These are phyloP conservation scores for Acanthamoeba sp. DNA, from an alignment of 208 protist species.

Conservation along the genomic window DNA sequence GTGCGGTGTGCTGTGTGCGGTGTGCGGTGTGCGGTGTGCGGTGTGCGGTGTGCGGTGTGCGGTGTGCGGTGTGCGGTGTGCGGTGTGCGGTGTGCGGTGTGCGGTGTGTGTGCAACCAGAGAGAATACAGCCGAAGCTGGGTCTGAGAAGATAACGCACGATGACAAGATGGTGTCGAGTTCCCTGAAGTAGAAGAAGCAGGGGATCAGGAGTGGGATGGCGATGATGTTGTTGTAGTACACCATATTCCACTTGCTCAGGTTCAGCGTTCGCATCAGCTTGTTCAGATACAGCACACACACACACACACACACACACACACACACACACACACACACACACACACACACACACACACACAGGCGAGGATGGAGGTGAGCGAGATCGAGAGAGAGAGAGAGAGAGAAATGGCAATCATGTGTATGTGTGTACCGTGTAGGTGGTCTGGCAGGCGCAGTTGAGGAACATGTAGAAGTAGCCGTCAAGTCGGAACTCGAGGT, in stretches of 20 bases:
- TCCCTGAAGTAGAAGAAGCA: slow-evolving; percentile 29
- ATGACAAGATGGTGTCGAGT: neutral
- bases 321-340: too few species aligned
- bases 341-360: too few species aligned
- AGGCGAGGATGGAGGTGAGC: too few species aligned
- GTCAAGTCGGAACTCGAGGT: slow-evolving; percentile 48
- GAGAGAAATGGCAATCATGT: neutral
- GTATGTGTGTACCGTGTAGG: slow-evolving; percentile 9
- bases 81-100: neutral
- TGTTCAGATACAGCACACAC: slow-evolving; percentile 52
- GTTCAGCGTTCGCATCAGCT: neutral
- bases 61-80: neutral
- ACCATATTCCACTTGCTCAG: neutral
- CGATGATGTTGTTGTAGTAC: slow-evolving; percentile 63
- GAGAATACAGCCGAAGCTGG: neutral
- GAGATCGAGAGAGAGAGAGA: neutral
- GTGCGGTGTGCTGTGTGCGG: neutral
- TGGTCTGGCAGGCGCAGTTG: slow-evolving; percentile 45
- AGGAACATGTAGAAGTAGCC: slow-evolving; percentile 20
- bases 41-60: neutral
- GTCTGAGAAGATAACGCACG: neutral
- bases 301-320: too few species aligned
- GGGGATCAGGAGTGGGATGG: slow-evolving; percentile 6
- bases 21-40: neutral
- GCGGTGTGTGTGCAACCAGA: neutral